Percentiles rank a stretch among this genome's conserved stretches.
phyloP scores from a whole-genome alignment of 1,284 basidiomycete genomes.

The Rhodotorula sp. region DNA sequence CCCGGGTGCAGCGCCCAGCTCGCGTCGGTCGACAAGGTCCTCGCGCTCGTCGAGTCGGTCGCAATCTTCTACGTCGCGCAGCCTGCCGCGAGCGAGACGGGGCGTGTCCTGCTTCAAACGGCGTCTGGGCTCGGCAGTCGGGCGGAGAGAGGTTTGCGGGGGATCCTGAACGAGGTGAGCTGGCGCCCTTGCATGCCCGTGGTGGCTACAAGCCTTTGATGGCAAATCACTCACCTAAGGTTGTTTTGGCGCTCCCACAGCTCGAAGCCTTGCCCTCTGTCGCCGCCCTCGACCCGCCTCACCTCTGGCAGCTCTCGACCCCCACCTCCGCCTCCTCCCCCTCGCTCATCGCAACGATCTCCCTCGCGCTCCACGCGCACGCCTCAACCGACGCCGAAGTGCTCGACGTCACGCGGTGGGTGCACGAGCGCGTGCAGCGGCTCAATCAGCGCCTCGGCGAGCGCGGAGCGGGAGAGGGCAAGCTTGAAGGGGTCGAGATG shows the following conservation, averaged over 20 bases:
- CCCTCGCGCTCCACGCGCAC: constrained; percentile 70
- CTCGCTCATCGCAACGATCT: constrained; percentile 66
- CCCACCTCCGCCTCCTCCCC: not conserved
- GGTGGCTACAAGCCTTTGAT: too few relatives aligned
- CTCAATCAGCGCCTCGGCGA: not conserved
- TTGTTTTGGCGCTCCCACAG: constrained; percentile 49
- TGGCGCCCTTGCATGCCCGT: not conserved
- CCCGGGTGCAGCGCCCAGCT: constrained; percentile 47
- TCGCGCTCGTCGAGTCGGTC: constrained; percentile 71
- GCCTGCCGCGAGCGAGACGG: constrained; percentile 72
- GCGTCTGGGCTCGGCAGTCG: not conserved
- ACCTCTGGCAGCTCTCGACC: constrained; percentile 72
- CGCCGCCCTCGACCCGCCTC: constrained; percentile 72
- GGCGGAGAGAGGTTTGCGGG: not conserved
- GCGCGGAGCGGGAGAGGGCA: not conserved
- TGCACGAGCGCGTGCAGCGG: constrained; percentile 57
- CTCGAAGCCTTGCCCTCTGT: constrained; percentile 77
- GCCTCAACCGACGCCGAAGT: constrained; percentile 68
- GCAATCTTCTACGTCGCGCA: constrained; percentile 79
- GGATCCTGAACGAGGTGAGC: not conserved
- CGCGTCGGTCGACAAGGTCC: constrained; percentile 64
- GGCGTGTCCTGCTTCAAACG: constrained; percentile 81
- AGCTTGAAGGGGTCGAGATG: too few relatives aligned
- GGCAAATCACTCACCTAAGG: not conserved
- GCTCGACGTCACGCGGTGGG: constrained; percentile 69